Conservation (phyloP, 116 monocot genomes). For the Phalaenopsis hybrid region DNA sequence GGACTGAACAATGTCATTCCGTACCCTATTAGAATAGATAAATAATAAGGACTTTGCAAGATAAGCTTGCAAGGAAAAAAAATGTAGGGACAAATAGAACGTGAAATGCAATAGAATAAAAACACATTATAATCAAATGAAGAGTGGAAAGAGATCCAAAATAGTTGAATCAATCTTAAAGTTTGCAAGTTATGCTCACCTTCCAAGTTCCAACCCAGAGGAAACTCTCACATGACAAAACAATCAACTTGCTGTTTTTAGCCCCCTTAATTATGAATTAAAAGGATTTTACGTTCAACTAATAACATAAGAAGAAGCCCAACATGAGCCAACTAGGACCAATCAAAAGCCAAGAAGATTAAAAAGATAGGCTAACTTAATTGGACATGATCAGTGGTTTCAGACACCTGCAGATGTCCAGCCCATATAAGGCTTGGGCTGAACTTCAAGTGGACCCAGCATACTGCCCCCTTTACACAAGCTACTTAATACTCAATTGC, state of each 20-base stretch:
- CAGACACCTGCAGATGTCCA: too few relatives aligned
- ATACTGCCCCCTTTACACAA: too few relatives aligned
- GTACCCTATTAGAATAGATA: constrained; percentile 51
- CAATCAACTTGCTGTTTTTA: neutral
- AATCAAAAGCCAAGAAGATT: neutral
- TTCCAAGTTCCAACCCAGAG: neutral
- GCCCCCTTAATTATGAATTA: neutral
- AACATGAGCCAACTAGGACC: neutral
- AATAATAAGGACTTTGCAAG: neutral
- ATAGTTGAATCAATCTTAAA: neutral
- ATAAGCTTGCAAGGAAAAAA: neutral
- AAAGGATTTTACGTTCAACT: neutral
- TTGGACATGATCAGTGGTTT: too few relatives aligned
- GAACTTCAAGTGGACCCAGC: too few relatives aligned
- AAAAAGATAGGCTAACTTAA: too few relatives aligned
- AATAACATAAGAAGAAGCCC: neutral
- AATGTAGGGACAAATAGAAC: neutral
- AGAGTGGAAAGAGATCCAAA: neutral
- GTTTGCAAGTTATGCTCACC: neutral
- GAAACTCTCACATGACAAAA: neutral
- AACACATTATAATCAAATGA: neutral
- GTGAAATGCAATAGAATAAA: neutral
- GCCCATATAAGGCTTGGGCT: too few relatives aligned
- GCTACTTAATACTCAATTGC: too few relatives aligned
- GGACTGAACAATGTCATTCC: constrained; percentile 61